phyloP scores from a whole-genome alignment of 2,329 filamentous ascomycete species.

The Trichophyton schoenleinii region DNA sequence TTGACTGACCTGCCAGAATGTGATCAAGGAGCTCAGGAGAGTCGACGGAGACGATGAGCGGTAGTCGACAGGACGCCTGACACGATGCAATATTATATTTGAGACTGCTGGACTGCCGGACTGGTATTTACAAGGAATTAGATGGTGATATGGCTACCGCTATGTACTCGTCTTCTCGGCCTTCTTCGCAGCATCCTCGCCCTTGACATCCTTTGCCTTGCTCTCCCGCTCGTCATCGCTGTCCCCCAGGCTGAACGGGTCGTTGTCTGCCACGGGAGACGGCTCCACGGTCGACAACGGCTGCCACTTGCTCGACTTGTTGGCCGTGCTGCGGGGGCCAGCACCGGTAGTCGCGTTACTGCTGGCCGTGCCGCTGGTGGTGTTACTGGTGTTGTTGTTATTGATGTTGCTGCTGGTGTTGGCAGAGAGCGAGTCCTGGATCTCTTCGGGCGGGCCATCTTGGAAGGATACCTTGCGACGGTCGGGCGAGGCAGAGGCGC shows the following conservation, averaged over 20 bases:
- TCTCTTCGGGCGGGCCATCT: conserved; percentile 61
- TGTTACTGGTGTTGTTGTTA: too few relatives aligned
- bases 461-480: conserved; percentile 46
- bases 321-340: conserved; percentile 21
- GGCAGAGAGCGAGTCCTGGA: conserved; percentile 46
- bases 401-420: conserved; percentile 39
- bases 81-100: not conserved
- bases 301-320: conserved; percentile 90
- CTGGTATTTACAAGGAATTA: too few relatives aligned
- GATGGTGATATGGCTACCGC: not conserved
- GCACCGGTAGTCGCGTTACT: too few relatives aligned
- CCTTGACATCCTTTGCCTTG: conserved; percentile 51
- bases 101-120: not conserved
- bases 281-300: conserved; percentile 77
- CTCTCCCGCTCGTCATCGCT: conserved; percentile 81
- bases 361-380: too few relatives aligned
- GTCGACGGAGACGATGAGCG: not conserved
- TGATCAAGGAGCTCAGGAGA: conserved; percentile 33
- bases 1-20: conserved; percentile 22
- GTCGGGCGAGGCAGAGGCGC: conserved; percentile 41
- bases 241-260: conserved; percentile 92
- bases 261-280: conserved; percentile 73
- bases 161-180: conserved; percentile 2
- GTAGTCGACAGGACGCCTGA: not conserved
- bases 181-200: conserved; percentile 50